Conservation (phyloP, 495 filamentous ascomycete species). For the Penicillium steckii region DNA sequence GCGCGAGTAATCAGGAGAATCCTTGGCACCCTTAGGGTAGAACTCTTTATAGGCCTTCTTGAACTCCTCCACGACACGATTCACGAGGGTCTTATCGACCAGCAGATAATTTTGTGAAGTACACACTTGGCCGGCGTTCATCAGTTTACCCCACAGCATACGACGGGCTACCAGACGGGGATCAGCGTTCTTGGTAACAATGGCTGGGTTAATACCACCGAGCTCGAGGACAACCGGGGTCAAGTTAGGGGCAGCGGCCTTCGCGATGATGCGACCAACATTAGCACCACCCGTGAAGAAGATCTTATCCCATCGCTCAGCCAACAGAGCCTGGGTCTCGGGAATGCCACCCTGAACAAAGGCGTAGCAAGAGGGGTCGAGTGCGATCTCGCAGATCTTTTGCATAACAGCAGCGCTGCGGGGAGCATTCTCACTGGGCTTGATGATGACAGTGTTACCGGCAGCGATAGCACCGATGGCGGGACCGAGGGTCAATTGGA, state of each 20-base stretch:
- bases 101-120: constrained; percentile 86
- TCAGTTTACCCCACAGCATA: constrained; percentile 80
- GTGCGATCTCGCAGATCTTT: constrained; percentile 65
- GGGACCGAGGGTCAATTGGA: constrained; percentile 75
- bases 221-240: constrained; percentile 89
- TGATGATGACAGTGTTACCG: constrained; percentile 84
- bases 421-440: constrained; percentile 82
- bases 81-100: constrained; percentile 70
- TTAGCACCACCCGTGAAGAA: constrained; percentile 82
- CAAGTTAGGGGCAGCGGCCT: constrained; percentile 87
- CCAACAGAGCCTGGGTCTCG: constrained; percentile 77
- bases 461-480: constrained; percentile 88
- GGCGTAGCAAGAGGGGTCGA: constrained; percentile 76
- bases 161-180: constrained; percentile 77
- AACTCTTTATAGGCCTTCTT: constrained; percentile 71
- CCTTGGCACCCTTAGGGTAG: constrained; percentile 77
- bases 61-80: constrained; percentile 71
- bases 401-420: constrained; percentile 74
- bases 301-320: constrained; percentile 95
- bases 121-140: constrained; percentile 88
- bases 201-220: constrained; percentile 87
- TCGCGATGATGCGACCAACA: constrained; percentile 84
- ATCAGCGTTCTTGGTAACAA: constrained; percentile 80
- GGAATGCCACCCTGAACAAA: constrained; percentile 78
- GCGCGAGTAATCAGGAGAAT: constrained; percentile 69